A percentile compares a stretch with the other conserved stretches of the same genome.
Conservation (phyloP, 306 rosid genomes). For the Malus orientalis region DNA sequence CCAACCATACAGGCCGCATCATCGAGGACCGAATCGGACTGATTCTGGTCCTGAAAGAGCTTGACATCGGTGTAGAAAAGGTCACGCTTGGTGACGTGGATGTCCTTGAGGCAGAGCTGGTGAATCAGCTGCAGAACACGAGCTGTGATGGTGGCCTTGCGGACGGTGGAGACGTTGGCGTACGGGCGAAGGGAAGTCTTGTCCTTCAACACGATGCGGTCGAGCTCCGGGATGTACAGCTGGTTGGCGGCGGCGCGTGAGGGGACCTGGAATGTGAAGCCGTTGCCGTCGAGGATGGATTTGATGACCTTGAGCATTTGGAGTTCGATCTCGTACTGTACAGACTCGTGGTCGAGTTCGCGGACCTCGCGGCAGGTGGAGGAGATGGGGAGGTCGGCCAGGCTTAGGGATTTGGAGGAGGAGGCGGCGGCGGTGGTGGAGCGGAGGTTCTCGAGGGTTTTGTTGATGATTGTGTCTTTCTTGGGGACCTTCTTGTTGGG, state of each 20-base stretch:
- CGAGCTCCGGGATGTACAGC: constrained; percentile 75
- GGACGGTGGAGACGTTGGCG: constrained; percentile 69
- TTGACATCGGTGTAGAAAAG: constrained; percentile 88
- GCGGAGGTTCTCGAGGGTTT: constrained; percentile 27
- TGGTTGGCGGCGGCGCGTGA: constrained; percentile 85
- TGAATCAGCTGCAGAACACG: constrained; percentile 78
- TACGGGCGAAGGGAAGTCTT: constrained; percentile 67
- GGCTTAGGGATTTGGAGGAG: constrained; percentile 55
- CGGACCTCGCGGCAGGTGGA: constrained; percentile 68
- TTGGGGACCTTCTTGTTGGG: constrained; percentile 38
- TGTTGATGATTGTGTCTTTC: constrained; percentile 31
- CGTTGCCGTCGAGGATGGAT: constrained; percentile 71
- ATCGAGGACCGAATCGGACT: constrained; percentile 78
- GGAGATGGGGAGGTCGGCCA: constrained; percentile 63
- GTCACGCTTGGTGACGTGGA: constrained; percentile 94
- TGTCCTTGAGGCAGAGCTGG: constrained; percentile 66
- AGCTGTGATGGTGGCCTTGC: constrained; percentile 61
- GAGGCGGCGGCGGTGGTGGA: constrained; percentile 16
- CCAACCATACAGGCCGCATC: constrained; percentile 88
- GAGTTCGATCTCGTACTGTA: constrained; percentile 56
- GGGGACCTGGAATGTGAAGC: constrained; percentile 78
- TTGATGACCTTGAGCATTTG: constrained; percentile 39
- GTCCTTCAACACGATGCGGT: constrained; percentile 74
- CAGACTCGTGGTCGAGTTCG: constrained; percentile 63
- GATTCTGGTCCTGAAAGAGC: constrained; percentile 83